phyloP scores from a whole-genome alignment of 495 filamentous ascomycete genomes.

The Podospora fimiseda region DNA sequence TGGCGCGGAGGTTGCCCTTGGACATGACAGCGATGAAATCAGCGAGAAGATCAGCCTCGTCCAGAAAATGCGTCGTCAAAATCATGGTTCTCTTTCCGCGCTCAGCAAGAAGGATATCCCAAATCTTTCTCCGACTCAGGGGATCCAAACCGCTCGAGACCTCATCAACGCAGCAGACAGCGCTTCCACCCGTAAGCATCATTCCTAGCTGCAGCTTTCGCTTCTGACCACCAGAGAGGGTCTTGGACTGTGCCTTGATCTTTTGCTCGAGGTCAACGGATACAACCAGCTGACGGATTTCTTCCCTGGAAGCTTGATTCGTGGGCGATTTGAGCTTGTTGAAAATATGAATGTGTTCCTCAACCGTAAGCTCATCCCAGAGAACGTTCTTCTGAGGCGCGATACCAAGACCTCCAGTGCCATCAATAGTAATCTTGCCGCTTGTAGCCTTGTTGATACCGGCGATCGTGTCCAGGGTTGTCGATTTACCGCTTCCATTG shows the following conservation, averaged over 20 bases:
- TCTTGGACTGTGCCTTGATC: constrained; percentile 55
- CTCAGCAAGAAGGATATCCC: constrained; percentile 80
- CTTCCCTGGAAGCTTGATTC: constrained; percentile 44
- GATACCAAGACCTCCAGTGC: constrained; percentile 71
- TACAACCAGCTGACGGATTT: constrained; percentile 53
- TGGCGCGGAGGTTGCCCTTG: constrained; percentile 61
- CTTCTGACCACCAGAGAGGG: constrained; percentile 82
- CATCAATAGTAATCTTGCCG: constrained; percentile 65
- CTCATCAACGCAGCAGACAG: constrained; percentile 83
- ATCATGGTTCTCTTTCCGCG: constrained; percentile 72
- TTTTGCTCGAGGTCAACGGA: constrained; percentile 68
- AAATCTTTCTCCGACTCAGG: constrained; percentile 72
- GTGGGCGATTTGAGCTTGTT: constrained; percentile 63
- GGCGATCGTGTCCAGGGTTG: constrained; percentile 78
- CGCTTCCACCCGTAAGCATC: constrained; percentile 83
- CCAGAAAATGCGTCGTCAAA: constrained; percentile 78
- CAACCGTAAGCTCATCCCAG: constrained; percentile 76
- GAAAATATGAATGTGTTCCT: constrained; percentile 74
- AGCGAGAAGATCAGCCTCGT: constrained; percentile 70
- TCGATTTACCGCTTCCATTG: constrained; percentile 83
- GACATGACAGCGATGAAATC: constrained; percentile 74
- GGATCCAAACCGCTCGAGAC: constrained; percentile 80
- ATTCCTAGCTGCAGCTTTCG: constrained; percentile 87
- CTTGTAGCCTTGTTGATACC: constrained; percentile 65
- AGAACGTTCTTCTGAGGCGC: constrained; percentile 87